Percentiles rank a stretch among this genome's conserved stretches.
These are phyloP conservation scores for Fusarium sp. DNA, from an alignment of 2,329 filamentous ascomycete species.

Conservation along the genomic window DNA sequence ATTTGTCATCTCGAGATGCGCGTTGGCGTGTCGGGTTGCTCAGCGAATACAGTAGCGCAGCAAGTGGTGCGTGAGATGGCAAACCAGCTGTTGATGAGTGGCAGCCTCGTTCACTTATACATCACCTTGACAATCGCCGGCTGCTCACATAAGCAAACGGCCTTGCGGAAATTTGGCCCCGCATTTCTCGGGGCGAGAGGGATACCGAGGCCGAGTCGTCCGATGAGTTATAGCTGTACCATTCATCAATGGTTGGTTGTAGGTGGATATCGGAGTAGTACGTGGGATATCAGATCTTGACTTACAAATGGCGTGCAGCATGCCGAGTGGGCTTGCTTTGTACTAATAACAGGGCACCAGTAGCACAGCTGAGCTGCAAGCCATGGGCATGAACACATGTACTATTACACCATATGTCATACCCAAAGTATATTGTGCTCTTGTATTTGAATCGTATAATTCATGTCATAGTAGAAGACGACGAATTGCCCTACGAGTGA, in stretches of 20 bases:
- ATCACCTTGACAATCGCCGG: slow-evolving; percentile 21
- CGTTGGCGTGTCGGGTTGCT: slow-evolving; percentile 8
- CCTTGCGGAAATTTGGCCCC: slow-evolving; percentile 8
- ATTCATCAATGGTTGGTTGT: too few relatives aligned
- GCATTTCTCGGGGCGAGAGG: slow-evolving; percentile 23
- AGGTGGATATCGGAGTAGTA: slow-evolving; percentile 3
- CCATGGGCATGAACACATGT: too few relatives aligned
- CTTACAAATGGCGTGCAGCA: slow-evolving; percentile 8
- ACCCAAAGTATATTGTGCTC: too few relatives aligned
- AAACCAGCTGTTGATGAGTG: background rate
- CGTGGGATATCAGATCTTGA: background rate
- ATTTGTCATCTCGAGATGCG: slow-evolving; percentile 64
- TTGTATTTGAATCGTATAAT: too few relatives aligned
- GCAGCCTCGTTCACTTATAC: slow-evolving; percentile 15
- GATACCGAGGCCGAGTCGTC: slow-evolving; percentile 28
- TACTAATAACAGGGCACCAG: too few relatives aligned
- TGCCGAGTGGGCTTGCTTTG: too few relatives aligned
- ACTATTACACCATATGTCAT: too few relatives aligned
- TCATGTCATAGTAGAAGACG: too few relatives aligned
- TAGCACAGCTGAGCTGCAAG: too few relatives aligned
- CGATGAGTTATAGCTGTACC: background rate
- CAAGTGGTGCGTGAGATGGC: background rate
- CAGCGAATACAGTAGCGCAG: background rate
- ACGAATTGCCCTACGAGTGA: too few relatives aligned
- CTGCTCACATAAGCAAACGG: slow-evolving; percentile 30